Evolutionary conservation across 1,139 yeast genomes (phyloP).

Genomic region (Eremothecium coryli): DNA sequence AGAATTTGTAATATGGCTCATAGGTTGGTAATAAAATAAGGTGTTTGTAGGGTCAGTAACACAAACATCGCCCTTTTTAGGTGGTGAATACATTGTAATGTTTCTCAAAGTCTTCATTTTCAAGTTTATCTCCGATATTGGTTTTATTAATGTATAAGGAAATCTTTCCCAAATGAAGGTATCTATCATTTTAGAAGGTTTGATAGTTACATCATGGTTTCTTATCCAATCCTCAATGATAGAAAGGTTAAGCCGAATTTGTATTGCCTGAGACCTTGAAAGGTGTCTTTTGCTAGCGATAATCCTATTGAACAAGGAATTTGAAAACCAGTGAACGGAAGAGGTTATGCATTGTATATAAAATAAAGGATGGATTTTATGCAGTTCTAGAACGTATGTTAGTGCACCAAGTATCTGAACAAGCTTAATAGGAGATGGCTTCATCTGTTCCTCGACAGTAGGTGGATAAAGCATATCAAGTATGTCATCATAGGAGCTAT

Average conservation of each 20-base stretch:
- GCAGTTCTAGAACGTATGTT: slow-evolving; percentile 73
- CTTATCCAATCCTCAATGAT: slow-evolving; percentile 90
- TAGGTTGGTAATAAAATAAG: slow-evolving; percentile 45
- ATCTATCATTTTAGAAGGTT: slow-evolving; percentile 41
- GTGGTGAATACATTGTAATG: slow-evolving; percentile 27
- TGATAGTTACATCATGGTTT: slow-evolving; percentile 44
- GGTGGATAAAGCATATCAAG: slow-evolving; percentile 67
- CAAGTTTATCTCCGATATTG: slow-evolving; percentile 25
- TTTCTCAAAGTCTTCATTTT: slow-evolving; percentile 15
- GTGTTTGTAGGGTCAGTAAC: slow-evolving; percentile 31
- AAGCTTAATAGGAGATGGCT: slow-evolving; percentile 80
- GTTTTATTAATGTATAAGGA: slow-evolving; percentile 36
- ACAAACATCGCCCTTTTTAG: slow-evolving; percentile 21
- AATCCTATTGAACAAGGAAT: slow-evolving; percentile 64
- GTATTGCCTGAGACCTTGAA: slow-evolving; percentile 79
- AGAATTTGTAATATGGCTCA: slow-evolving; percentile 50
- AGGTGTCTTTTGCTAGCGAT: slow-evolving; percentile 55
- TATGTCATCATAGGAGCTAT: slow-evolving; percentile 53
- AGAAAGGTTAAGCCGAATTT: slow-evolving; percentile 76
- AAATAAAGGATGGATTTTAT: slow-evolving; percentile 66
- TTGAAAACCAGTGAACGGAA: slow-evolving; percentile 70
- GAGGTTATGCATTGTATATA: slow-evolving; percentile 70
- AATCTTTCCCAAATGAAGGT: slow-evolving; percentile 32
- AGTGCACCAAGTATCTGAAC: slow-evolving; percentile 85
- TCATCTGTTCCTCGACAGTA: slow-evolving; percentile 51